Evolutionary conservation across 805 yeast species (phyloP).

Genomic region (Barnettozyma sucrosica): DNA sequence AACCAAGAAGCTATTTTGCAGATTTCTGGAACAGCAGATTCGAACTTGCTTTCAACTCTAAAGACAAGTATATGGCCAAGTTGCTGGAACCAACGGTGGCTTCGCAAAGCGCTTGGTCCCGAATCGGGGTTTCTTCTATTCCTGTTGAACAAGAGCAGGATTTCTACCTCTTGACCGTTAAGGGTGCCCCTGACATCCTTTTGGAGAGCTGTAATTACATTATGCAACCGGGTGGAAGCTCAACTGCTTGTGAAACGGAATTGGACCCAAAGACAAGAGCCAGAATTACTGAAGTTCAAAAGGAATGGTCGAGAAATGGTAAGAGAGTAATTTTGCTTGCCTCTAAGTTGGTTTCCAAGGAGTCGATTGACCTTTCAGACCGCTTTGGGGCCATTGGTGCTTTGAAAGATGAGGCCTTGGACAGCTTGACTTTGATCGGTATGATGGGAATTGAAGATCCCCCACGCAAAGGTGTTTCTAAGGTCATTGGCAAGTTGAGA

Average conservation of each 20-base stretch:
- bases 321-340: background rate
- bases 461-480: conserved; percentile 32
- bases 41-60: conserved; percentile 34
- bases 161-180: background rate
- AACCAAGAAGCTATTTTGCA: background rate
- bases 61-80: conserved; percentile 39
- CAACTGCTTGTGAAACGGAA: background rate
- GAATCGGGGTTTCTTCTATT: background rate
- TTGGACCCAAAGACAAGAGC: background rate
- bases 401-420: background rate
- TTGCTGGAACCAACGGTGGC: conserved; percentile 8
- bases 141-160: background rate
- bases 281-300: background rate
- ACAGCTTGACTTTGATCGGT: conserved; percentile 30
- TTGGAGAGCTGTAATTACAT: background rate
- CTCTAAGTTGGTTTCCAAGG: background rate
- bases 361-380: background rate
- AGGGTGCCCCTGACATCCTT: background rate
- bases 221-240: background rate
- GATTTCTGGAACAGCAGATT: background rate
- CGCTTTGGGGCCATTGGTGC: background rate
- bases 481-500: conserved; percentile 30
- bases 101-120: background rate
- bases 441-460: conserved; percentile 40
- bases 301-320: background rate